These are phyloP conservation scores for Fusarium siculi DNA, from an alignment of 2,329 filamentous ascomycete genomes.

Conservation along the genomic window DNA sequence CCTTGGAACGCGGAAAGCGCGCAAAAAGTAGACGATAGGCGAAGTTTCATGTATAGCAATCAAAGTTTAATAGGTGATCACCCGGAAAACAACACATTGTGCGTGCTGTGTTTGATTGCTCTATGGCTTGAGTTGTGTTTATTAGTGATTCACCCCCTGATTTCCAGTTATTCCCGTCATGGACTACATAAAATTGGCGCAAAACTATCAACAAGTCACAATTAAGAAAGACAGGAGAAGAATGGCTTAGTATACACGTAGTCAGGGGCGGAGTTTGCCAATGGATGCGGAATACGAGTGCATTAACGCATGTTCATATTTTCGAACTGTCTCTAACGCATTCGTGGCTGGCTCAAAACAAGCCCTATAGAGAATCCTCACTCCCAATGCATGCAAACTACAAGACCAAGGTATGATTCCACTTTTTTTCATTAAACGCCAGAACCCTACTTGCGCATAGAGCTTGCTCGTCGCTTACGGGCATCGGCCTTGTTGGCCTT, in stretches of 20 bases:
- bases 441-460: conserved; percentile 83
- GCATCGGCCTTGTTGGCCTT: conserved; percentile 93
- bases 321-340: conserved; percentile 53
- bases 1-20: conserved; percentile 13
- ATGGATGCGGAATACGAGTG: conserved; percentile 41
- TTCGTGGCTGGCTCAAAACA: conserved; percentile 48
- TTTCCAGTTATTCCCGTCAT: background rate
- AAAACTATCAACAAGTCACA: background rate
- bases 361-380: conserved; percentile 50
- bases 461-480: conserved; percentile 97
- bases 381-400: conserved; percentile 56
- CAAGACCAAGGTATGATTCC: conserved; percentile 52
- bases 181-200: background rate
- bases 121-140: background rate
- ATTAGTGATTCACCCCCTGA: background rate
- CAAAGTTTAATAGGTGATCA: conserved; percentile 3
- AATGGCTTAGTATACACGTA: background rate
- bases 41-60: conserved; percentile 33
- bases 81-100: conserved; percentile 17
- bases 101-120: background rate
- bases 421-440: conserved; percentile 51
- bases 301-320: conserved; percentile 49
- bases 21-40: conserved; percentile 17
- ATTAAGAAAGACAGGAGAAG: background rate
- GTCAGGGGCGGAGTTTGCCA: conserved; percentile 9